A percentile compares a stretch with the other conserved stretches of the same genome.
These are phyloP conservation scores for Alnus rubra DNA, from an alignment of 306 rosid species.

Conservation along the genomic window DNA sequence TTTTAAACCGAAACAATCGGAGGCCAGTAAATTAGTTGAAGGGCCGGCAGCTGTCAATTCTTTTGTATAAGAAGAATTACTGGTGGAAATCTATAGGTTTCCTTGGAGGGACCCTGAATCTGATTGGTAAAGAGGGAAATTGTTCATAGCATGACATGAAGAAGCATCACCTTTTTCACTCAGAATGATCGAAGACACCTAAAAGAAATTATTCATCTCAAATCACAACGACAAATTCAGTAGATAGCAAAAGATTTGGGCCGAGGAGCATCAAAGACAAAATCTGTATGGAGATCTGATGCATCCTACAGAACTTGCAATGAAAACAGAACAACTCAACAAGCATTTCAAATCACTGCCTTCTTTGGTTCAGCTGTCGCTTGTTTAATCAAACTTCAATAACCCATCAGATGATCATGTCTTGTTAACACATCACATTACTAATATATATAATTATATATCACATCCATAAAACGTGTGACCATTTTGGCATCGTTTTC, in stretches of 20 bases:
- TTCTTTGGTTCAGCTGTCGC: background rate
- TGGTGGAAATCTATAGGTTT: too few relatives aligned
- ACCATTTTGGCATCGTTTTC: slow-evolving; percentile 51
- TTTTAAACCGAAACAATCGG: too few relatives aligned
- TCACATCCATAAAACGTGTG: background rate
- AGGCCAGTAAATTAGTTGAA: too few relatives aligned
- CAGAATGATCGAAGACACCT: background rate
- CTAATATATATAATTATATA: background rate
- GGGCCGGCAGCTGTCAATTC: too few relatives aligned
- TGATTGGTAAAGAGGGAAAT: background rate
- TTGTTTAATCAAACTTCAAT: background rate
- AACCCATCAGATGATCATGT: background rate
- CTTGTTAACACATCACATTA: too few relatives aligned
- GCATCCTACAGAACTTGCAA: background rate
- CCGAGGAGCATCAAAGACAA: background rate
- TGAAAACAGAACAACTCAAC: background rate
- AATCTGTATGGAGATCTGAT: background rate
- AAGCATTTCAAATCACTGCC: background rate
- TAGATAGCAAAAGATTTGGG: background rate
- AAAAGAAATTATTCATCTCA: background rate
- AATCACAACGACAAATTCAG: background rate
- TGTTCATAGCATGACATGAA: too few relatives aligned
- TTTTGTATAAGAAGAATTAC: too few relatives aligned
- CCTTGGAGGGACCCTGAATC: too few relatives aligned
- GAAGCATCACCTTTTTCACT: background rate